Evolutionary conservation across 441 rosid genomes (phyloP), one percentile per base, ranked within the genome.

Genomic region (Capsella rubella): DNA sequence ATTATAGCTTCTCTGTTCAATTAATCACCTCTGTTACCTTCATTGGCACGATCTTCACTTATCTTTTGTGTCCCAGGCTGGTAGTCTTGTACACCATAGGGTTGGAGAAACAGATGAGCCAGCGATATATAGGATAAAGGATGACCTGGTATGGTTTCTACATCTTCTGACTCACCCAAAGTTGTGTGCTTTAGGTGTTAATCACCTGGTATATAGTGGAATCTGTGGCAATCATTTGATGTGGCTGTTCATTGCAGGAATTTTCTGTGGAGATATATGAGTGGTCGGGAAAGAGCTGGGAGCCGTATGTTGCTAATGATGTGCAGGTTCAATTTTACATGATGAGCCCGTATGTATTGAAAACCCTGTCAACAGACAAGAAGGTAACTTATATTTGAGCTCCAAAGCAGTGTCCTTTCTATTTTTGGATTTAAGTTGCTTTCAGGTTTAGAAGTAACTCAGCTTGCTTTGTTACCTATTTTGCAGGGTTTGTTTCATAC

Each of bases 301-400:
- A 87, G 71, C 92, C 96, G 28, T 93, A 88, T 84, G 90, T 90
- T n/a, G 83, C 95, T 18, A 66, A 87, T 71, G 97, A 93, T 73
- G 89, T 89, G 76, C 95, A 89, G 81, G 91, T 93, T 73, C 98
- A 88, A 70, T 89, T 93, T 69, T 88, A 86, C 84, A 91, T 90
- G 98, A 93, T 90, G 97, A 91, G 96, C 79, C 96, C 96, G 27
- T 91, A 89, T 60, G 90, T 91, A 32, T 77, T 93, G 81, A 91
- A 90, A 84, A 87, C 93, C 27, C 75, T 89, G 58, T 87, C 95
- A 58, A 75, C 94, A 31, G 78, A 93, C 70, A 72, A 81, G 50
- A 85, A 87, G 89, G 96, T 88, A 75, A 37, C 52, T 27, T 76
- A 35, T 46, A 18, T 62, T 37, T 37, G 70, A 69, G 53, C 55